These are phyloP conservation scores for Musa troglodytarum DNA, from an alignment of 176 grass and related monocot species.

Conservation along the genomic window DNA sequence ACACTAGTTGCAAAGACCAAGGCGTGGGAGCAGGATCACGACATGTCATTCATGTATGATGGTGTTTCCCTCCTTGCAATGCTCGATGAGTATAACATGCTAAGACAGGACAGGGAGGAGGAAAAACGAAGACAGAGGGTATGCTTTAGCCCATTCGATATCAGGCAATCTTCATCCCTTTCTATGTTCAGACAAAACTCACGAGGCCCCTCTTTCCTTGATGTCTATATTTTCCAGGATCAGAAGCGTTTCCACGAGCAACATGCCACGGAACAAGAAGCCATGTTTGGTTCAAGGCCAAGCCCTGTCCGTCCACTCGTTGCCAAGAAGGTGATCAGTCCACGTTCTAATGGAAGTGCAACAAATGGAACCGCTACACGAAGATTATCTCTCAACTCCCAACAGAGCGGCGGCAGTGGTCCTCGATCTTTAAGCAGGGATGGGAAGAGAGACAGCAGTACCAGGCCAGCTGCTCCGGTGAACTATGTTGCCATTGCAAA, in stretches of 20 bases:
- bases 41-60: slow-evolving; percentile 84
- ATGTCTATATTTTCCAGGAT: slow-evolving; percentile 36
- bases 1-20: slow-evolving; percentile 83
- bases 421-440: slow-evolving; percentile 58
- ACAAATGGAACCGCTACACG: slow-evolving; percentile 54
- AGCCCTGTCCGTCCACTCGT: slow-evolving; percentile 57
- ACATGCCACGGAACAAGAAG: slow-evolving; percentile 52
- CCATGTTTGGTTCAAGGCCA: slow-evolving; percentile 42
- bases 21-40: slow-evolving; percentile 74
- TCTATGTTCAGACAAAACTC: neutral
- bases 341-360: slow-evolving; percentile 51
- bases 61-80: slow-evolving; percentile 92
- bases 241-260: slow-evolving; percentile 64
- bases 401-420: slow-evolving; percentile 40
- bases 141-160: neutral
- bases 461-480: slow-evolving; percentile 27
- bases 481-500: slow-evolving; percentile 26
- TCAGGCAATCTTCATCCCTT: neutral
- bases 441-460: slow-evolving; percentile 37
- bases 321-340: slow-evolving; percentile 51
- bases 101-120: slow-evolving; percentile 96
- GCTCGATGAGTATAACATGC: slow-evolving; percentile 96
- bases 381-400: slow-evolving; percentile 60
- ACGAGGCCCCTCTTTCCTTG: neutral
- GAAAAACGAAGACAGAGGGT: slow-evolving; percentile 89